A percentile compares a stretch with the other conserved stretches of the same genome.
These are phyloP conservation scores for Teratosphaeria nubilosa DNA, from an alignment of 2,329 filamentous ascomycete genomes.

Conservation along the genomic window DNA sequence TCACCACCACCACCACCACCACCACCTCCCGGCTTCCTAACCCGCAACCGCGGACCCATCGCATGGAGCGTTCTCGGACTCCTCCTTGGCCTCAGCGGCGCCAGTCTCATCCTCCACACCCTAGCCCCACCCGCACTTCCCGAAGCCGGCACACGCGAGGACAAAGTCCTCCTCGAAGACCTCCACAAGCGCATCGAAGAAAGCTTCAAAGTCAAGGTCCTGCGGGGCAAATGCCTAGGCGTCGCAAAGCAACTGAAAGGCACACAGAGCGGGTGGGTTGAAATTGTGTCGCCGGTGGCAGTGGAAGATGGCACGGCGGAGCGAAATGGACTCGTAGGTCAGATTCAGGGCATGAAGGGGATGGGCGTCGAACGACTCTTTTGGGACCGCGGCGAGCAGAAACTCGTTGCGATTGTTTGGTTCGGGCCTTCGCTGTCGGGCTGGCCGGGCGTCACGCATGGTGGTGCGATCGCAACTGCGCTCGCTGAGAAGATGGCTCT, in stretches of 20 bases:
- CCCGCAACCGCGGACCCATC: constrained; percentile 11
- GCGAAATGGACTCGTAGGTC: constrained; percentile 17
- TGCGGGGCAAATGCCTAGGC: constrained; percentile 34
- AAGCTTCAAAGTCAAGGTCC: constrained; percentile 40
- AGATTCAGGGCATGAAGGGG: constrained; percentile 28
- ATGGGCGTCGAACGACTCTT: constrained; percentile 51
- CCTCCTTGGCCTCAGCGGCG: constrained; percentile 31
- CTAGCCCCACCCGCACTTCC: constrained; percentile 37
- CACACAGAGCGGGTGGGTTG: constrained; percentile 22
- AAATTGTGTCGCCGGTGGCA: constrained; percentile 14
- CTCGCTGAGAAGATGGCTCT: constrained; percentile 61
- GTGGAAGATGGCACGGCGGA: constrained; percentile 3
- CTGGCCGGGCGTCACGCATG: constrained; percentile 64
- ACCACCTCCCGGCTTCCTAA: constrained; percentile 7
- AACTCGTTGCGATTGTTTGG: constrained; percentile 54
- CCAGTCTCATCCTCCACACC: constrained; percentile 31
- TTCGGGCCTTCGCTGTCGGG: constrained; percentile 56
- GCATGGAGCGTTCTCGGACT: constrained; percentile 29
- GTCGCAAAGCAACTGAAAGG: constrained; percentile 23
- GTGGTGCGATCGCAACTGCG: constrained; percentile 57
- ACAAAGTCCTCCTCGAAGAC: constrained; percentile 31
- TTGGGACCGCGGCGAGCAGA: constrained; percentile 48
- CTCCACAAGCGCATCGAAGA: constrained; percentile 35
- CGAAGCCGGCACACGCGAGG: constrained; percentile 30
- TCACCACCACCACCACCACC: constrained; percentile 3